phyloP scores from a whole-genome alignment of 257 asterid genomes.

The Vinca minor region DNA sequence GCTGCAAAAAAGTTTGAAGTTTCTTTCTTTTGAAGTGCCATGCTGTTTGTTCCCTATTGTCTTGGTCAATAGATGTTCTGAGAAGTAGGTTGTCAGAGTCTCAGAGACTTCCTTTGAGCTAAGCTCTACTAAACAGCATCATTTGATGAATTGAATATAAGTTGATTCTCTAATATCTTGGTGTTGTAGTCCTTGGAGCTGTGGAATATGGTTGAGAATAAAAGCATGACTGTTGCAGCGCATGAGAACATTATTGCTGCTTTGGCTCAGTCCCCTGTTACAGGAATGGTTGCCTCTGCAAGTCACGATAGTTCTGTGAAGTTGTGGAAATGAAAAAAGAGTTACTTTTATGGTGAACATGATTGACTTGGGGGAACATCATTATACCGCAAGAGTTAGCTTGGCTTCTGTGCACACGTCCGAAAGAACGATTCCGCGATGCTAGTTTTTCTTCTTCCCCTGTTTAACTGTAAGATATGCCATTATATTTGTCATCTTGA shows the following conservation, averaged over 20 bases:
- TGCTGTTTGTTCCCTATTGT: neutral
- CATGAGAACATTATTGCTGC: slow-evolving; percentile 75
- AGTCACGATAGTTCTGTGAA: slow-evolving; percentile 90
- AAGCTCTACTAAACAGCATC: neutral
- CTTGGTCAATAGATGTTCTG: neutral
- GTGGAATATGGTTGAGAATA: slow-evolving; percentile 88
- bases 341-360: too few species aligned
- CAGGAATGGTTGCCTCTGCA: slow-evolving; percentile 92
- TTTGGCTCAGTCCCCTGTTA: slow-evolving; percentile 70
- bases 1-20: neutral
- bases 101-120: neutral
- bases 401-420: neutral
- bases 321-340: slow-evolving; percentile 74
- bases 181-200: slow-evolving; percentile 76
- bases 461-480: neutral
- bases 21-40: neutral
- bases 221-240: slow-evolving; percentile 76
- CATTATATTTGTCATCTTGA: neutral
- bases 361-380: neutral
- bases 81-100: neutral
- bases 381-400: neutral
- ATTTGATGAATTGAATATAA: neutral
- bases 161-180: neutral
- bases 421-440: neutral
- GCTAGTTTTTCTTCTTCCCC: too few species aligned